Evolutionary conservation across 2,329 filamentous ascomycete species (phyloP), one percentile per base, ranked within the genome.

Genomic region (Cercospora sp.): DNA sequence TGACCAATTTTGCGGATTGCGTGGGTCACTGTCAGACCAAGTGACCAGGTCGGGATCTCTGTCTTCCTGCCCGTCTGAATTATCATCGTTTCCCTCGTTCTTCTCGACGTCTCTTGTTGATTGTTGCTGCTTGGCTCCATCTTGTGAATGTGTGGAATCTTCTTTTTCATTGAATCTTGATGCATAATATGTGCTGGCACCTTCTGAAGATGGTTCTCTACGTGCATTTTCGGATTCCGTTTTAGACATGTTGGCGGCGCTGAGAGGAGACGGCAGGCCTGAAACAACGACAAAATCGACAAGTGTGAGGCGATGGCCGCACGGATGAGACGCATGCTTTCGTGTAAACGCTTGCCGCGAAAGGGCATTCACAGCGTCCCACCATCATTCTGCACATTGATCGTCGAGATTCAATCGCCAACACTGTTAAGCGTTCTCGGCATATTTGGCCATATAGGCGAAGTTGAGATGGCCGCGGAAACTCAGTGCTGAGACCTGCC

Each of bases 1-100:
- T 3, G 75, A 74, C 87, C 88, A 90, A 74, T 90, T 90, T 70
- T 85, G 78, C 0, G 88, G 88, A 67, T 89, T 88, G 49, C 81
- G 78, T 0, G 84, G 84, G 58, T 78, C 75, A 63, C 87, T 78
- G 13, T 59, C 65, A 18, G 43, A 30, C 57, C 58, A 66, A 9
- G 24, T 28, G 28, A 63, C 55, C 1, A 59, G 30, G 32, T 59
- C 18, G 3, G 55, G 55, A 18, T 59, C 55, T 16, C 13, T 55
- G 12, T 28, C 13, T 55, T 30, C 49, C 24, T 55, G 49, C 1
- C 30, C 49, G 49, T 55, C 49, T 55, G 49, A 16, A 16, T 55
- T 13, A 8, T 8, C 49, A 55, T 55, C 49, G 13, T 28, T 26
- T 7, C 12, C 2, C 5, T 28, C 24, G 24, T 55, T 28, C 49